phyloP scores from a whole-genome alignment of 2,329 filamentous ascomycete species.

The Xylaria sp. region DNA sequence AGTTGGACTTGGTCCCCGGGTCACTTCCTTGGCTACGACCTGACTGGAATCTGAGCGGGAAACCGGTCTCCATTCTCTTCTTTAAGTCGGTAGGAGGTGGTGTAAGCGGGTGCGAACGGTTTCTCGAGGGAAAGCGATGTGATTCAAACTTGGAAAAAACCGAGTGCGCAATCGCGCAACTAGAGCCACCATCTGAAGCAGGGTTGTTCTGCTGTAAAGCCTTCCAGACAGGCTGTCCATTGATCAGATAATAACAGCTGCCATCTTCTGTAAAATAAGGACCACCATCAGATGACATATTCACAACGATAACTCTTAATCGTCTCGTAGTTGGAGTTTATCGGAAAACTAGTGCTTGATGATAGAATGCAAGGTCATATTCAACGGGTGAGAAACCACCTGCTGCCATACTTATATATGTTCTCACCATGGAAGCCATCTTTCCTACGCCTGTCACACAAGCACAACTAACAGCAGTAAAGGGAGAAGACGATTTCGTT shows the following conservation, averaged over 20 bases:
- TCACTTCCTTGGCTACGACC: conserved; percentile 4
- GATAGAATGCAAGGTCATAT: too few relatives aligned
- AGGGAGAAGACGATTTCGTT: neutral
- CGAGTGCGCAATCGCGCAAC: neutral
- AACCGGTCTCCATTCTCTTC: neutral
- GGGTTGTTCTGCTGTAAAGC: neutral
- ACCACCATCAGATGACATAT: neutral
- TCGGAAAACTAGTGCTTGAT: too few relatives aligned
- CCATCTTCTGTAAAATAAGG: conserved; percentile 7
- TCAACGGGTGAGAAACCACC: too few relatives aligned
- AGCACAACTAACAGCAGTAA: neutral
- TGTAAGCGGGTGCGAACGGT: neutral
- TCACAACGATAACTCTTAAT: neutral
- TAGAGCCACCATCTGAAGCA: neutral
- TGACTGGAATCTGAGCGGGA: neutral
- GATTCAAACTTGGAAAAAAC: neutral
- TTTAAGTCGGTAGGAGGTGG: neutral
- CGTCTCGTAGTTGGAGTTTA: neutral
- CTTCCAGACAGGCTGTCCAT: conserved; percentile 6
- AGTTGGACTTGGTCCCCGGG: neutral
- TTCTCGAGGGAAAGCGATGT: neutral
- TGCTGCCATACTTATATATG: too few relatives aligned
- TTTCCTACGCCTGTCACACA: neutral
- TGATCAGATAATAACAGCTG: neutral
- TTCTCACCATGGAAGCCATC: neutral